Evolutionary conservation across 345 rosid species (phyloP).

Genomic region (Nephelium lappaceum): DNA sequence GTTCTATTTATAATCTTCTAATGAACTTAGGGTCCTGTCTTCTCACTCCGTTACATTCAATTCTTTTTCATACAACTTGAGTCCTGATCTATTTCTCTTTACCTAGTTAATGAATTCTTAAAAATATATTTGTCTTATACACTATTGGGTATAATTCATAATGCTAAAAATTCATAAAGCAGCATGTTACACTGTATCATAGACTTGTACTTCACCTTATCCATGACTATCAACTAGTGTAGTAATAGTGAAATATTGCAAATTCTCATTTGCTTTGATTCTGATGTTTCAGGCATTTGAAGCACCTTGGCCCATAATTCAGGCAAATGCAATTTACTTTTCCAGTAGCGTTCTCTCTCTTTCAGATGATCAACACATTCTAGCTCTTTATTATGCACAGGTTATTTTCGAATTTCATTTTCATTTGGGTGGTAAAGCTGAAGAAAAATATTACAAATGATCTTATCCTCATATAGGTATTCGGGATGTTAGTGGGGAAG

Average conservation of each 20-base stretch:
- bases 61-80: background rate
- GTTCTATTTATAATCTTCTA: background rate
- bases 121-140: background rate
- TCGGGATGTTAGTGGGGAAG: conserved; percentile 77
- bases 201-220: background rate
- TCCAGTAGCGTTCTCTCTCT: conserved; percentile 80
- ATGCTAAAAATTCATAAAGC: background rate
- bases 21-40: background rate
- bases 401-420: conserved; percentile 34
- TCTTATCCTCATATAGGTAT: conserved; percentile 47
- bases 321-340: conserved; percentile 91
- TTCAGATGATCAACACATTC: conserved; percentile 75
- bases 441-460: background rate
- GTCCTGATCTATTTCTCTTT: background rate
- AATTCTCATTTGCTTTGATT: conserved; percentile 17
- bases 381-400: conserved; percentile 73
- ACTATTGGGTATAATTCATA: background rate
- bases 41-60: background rate
- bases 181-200: background rate
- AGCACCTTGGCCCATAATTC: conserved; percentile 89
- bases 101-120: background rate
- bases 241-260: background rate
- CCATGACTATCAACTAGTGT: background rate
- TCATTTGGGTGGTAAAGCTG: background rate
- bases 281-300: conserved; percentile 74